Base-by-base conservation (phyloP, 1,284 basidiomycete genomes). In the Kwoniella shivajii region DNA sequence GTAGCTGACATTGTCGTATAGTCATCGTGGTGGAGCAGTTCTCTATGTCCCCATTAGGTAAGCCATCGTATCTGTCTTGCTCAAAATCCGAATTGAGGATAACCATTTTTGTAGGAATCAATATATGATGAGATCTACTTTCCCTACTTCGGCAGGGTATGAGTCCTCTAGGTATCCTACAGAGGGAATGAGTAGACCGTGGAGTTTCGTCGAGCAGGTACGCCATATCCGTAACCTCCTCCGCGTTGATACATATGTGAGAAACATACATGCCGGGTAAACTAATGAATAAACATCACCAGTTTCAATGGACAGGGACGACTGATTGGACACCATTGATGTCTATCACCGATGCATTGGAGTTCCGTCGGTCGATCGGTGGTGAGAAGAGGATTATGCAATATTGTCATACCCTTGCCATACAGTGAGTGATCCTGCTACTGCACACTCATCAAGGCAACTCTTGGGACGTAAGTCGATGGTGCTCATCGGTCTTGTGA, bases 41-140 rank as follows among this genome's bases (percentile, higher is more conserved):
- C 78, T 94, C 26, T 94, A 93, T 73, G 86, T 89, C 2, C 87
- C 91, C 0, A 82, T 83, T 63, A 80, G 88, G 89, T 88, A 56
- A 46, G 80, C 42, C n/a, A n/a, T 26, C 18, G 18, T 34, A 24
- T 31, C 9, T 29, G 2, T 26, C 38, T 54, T 27, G 18, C 16
- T 16, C 2, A n/a, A 11, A 2, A 49, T 31, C 30, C 31, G 20
- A 11, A 27, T 2, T 18, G 51, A 53, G n/a, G 7, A 4, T 10
- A 20, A 18, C 16, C 43, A 18, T 18, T 9, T 30, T 22, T 39
- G 30, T 16, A 72, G 72, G n/a, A 93, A 93, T 67, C 91, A 92
- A 67, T 82, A 86, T 61, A 71, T 92, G 14, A 85, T 92, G 58
- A 85, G 83, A 59, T 83, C 88, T 0, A 82, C 88, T 0, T 82